Base-by-base conservation (phyloP, 1,284 basidiomycete species). In the Lignosus rhinocerotis region DNA sequence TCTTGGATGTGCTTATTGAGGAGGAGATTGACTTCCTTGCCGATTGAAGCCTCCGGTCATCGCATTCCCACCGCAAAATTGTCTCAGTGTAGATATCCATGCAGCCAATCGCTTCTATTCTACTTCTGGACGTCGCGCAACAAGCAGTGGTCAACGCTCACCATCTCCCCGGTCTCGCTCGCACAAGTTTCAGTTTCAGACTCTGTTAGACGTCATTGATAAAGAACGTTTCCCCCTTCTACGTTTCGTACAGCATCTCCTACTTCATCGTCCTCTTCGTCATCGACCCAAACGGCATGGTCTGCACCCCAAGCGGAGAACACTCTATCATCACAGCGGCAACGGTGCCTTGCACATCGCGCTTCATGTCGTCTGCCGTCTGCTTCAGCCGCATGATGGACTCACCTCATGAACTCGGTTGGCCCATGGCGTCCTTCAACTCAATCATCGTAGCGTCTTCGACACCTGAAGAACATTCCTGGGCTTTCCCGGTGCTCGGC, bases 21-120 rank as follows among this genome's bases (percentile, higher is more conserved):
- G 89, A 93, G 55, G 90, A 92, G 55, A 77, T 80, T 3, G 89
- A 90, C 58, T 92, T 92, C 69, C 71, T 92, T 51, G 68, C 75
- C 39, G 67, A 81, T 36, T 83, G 53, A 60, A 11, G 21, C 5
- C 4, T 30, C 43, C 19, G 43, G 43, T 11, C 12, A 3, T 45
- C 43, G 8, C 12, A 45, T 11, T 45, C 17, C 16, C 10, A 6
- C 17, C 19, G 19, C 10, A 30, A 9, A 25, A 25, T 25, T 25
- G 21, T 12, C 2, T 43, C 19, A 43, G 16, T 19, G 41, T 19
- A 19, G 6, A 5, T 2, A 17, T 17, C 41, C 14, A 3, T 12
- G n/a, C 11, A 14, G 14, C 5, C n/a, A 14, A 14, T 39, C 36
- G 7, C 12, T 14, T 39, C 14, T 11, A 39, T 6, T 3, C 7